Base-by-base conservation (phyloP, 495 filamentous ascomycete genomes). In the Aspergillus sclerotiicarbonarius region DNA sequence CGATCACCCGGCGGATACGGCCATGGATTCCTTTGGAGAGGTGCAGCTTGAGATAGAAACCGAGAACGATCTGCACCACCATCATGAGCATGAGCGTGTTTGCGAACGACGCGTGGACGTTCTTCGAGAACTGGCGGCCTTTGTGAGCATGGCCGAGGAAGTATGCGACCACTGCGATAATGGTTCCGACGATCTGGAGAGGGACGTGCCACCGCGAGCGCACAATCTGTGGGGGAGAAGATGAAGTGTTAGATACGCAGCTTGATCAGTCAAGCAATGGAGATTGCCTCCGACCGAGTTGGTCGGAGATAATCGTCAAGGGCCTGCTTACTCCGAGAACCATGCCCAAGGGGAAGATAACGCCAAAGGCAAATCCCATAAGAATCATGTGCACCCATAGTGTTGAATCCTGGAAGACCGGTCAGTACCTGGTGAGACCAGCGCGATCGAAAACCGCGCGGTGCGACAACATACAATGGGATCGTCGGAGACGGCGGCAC, bases 161-260 rank as follows among this genome's bases (percentile, higher is more conserved):
- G 76, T 91, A 96, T 57, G 90, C 92, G 51, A 92, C 66, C 10
- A 96, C 78, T 10, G 93, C 89, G 61, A 97, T 76, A 12, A 83
- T 68, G 20, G 89, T 86, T 53, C 85, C 90, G 57, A 90, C 64
- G 18, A 87, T 81, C 71, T 98, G 94, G 5, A 92, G 66, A 29
- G 94, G 94, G 49, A 98, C 95, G 73, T 98, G 94, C 91, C 90
- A 98, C 61, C 90, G 87, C 48, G 87, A 94, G 51, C 89, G 90
- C 47, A 89, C 80, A 25, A 98, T 96, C 90, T 95, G 71, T 60
- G 13, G 32, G 5, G 2, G 16, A 39, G 16, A 51, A 32, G 29
- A 39, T 49, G 25, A 46, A 33, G 39, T 19, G 31, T 60, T 53
- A 59, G 51, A 43, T 44, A 18, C n/a, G 30, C 13, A 8, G 32